Evolutionary conservation across 805 yeast species (phyloP).

Genomic region (Starmera pachycereana): DNA sequence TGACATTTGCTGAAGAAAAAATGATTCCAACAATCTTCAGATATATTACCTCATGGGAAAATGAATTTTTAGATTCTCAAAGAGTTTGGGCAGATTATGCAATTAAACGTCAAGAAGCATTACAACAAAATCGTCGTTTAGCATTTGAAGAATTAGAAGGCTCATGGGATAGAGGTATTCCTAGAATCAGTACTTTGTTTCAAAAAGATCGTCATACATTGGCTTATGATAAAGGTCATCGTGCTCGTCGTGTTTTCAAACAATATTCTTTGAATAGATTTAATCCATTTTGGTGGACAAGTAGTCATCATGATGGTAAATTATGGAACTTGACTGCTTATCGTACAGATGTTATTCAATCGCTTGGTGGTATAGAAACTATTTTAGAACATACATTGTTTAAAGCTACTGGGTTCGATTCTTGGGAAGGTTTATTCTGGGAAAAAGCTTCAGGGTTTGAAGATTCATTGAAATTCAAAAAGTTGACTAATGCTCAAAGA

Average conservation of each 20-base stretch:
- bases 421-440: conserved; percentile 99
- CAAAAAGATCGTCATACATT: conserved; percentile 92
- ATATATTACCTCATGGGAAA: conserved; percentile 93
- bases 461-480: conserved; percentile 89
- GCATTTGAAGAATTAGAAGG: conserved; percentile 91
- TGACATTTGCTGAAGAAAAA: conserved; percentile 72
- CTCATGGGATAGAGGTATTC: conserved; percentile 95
- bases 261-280: conserved; percentile 60
- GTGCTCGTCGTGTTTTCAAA: conserved; percentile 71
- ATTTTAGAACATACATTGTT: conserved; percentile 90
- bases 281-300: conserved; percentile 97
- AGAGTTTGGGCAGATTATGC: conserved; percentile 98
- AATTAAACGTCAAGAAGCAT: conserved; percentile 77
- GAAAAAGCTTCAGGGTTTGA: conserved; percentile 97
- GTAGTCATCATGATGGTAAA: conserved; percentile 87
- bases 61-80: conserved; percentile 88
- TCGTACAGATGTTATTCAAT: conserved; percentile 92
- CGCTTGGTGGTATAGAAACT: conserved; percentile 94
- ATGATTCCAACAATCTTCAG: conserved; percentile 89
- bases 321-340: conserved; percentile 90
- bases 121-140: conserved; percentile 72
- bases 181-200: conserved; percentile 88
- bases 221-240: conserved; percentile 90
- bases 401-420: conserved; percentile 94
- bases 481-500: conserved; percentile 94